Base-by-base conservation (phyloP, 1,284 basidiomycete species). In the Ustilago shanxiensis region DNA sequence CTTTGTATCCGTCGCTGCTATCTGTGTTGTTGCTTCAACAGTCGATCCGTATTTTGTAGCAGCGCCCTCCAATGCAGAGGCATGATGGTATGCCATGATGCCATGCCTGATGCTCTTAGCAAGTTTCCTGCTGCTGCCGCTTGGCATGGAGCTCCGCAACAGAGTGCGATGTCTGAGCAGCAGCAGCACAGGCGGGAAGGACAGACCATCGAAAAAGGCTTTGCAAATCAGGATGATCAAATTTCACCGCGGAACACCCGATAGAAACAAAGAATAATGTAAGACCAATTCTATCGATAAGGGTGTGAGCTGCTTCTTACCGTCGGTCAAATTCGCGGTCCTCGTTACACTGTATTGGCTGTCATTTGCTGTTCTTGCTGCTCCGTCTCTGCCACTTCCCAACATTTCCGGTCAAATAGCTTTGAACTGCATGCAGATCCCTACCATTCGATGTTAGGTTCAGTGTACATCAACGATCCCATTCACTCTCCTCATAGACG, bases 391-490 rank as follows among this genome's bases (percentile, higher is more conserved):
- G 29, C 67, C 67, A 60, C 45, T 69, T 63, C 61, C 67, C 67
- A 65, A 70, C 67, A 70, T 70, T 70, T 70, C 58, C 61, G 52
- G 26, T 26, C 24, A 49, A 49, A n/a, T n/a, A n/a, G n/a, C 47
- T 49, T 31, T 35, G 52, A 31, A 33, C n/a, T 41, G 1, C 35
- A 24, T 37, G 20, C n/a, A 24, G 28, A 54, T 54, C 35, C n/a
- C 16, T 31, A 24, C 18, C 35, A 6, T 13, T 14, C 13, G 8
- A 18, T 49, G 47, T 49, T 49, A 49, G 26, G 24, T 49, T 28
- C 6, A 49, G 47, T 24, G 47, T 24, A 3, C n/a, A 49, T 11
- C 24, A 8, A 37, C 10, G 5, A 14, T n/a, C 45, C n/a, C 20
- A 8, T n/a, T n/a, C 7, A 13, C 24, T 14, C 47, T 28, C 22